Percentiles rank a stretch among this genome's conserved stretches.
phyloP scores from a whole-genome alignment of 2,329 filamentous ascomycete genomes.

The Xylariaceae sp. region DNA sequence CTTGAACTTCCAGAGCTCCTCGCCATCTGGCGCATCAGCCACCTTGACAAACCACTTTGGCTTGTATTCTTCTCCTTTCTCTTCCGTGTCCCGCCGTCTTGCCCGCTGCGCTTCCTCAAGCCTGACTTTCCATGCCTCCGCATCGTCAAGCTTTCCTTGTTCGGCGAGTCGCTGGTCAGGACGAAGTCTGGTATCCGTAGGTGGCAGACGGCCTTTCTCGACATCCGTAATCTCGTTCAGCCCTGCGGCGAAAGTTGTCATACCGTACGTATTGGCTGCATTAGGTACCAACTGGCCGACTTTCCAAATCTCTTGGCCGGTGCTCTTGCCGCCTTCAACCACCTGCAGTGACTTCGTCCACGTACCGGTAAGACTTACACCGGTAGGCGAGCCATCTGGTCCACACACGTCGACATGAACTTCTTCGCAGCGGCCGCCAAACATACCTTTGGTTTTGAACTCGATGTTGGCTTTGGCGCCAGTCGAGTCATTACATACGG shows the following conservation, averaged over 20 bases:
- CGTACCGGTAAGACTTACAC: constrained; percentile 75
- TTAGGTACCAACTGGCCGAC: constrained; percentile 80
- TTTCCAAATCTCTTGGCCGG: constrained; percentile 74
- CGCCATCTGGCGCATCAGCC: constrained; percentile 61
- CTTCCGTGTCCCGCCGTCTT: constrained; percentile 77
- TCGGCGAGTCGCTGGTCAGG: constrained; percentile 90
- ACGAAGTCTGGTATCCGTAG: constrained; percentile 81
- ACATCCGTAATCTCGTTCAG: constrained; percentile 88
- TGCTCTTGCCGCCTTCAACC: constrained; percentile 65
- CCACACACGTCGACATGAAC: constrained; percentile 78
- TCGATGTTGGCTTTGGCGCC: constrained; percentile 85
- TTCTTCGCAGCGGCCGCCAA: constrained; percentile 91
- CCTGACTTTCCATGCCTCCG: constrained; percentile 80
- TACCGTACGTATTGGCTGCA: constrained; percentile 79
- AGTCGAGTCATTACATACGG: constrained; percentile 80
- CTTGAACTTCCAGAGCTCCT: constrained; percentile 78
- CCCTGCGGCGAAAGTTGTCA: constrained; percentile 83
- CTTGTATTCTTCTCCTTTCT: constrained; percentile 71
- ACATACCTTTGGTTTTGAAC: constrained; percentile 96
- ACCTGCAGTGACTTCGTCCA: constrained; percentile 81
- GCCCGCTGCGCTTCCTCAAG: constrained; percentile 86
- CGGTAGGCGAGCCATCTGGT: constrained; percentile 66
- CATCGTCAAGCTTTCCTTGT: constrained; percentile 78
- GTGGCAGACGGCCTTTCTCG: constrained; percentile 75
- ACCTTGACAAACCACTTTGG: constrained; percentile 86